Conservation (phyloP, 129 eudicot genomes). For the Centaurea solstitialis region DNA sequence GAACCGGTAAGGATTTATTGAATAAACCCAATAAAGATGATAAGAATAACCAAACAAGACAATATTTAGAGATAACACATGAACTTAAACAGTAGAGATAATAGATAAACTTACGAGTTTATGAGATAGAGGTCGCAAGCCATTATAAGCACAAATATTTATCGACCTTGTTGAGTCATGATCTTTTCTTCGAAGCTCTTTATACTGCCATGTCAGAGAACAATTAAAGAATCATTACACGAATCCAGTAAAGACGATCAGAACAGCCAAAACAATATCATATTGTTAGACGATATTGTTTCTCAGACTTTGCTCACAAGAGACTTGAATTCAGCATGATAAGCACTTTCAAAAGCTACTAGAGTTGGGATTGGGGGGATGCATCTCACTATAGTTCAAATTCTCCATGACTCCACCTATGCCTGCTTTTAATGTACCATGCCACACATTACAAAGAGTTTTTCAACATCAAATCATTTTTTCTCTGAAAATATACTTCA, state of each 20-base stretch:
- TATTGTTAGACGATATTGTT: neutral
- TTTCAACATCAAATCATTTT: neutral
- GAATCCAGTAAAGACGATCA: neutral
- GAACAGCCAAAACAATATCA: neutral
- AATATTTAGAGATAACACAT: neutral
- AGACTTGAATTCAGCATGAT: slow-evolving; percentile 2
- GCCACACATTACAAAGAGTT: neutral
- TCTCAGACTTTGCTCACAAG: neutral
- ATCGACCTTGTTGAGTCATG: slow-evolving; percentile 13
- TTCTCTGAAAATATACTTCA: neutral
- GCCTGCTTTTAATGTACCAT: neutral
- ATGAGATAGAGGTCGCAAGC: slow-evolving; percentile 60
- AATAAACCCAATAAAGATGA: slow-evolving; percentile 1
- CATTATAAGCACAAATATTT: slow-evolving; percentile 51
- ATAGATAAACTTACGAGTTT: slow-evolving; percentile 54
- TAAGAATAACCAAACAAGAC: neutral
- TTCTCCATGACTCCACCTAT: neutral
- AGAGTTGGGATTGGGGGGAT: neutral
- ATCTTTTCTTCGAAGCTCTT: slow-evolving; percentile 36
- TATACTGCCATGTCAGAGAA: slow-evolving; percentile 38
- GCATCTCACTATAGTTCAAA: too few relatives aligned
- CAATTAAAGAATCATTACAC: neutral
- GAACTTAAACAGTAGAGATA: neutral
- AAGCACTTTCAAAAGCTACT: slow-evolving; percentile 3
- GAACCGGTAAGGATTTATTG: neutral